phyloP scores from a whole-genome alignment of 164 flowering plant genomes.

The Stephania cephalantha region DNA sequence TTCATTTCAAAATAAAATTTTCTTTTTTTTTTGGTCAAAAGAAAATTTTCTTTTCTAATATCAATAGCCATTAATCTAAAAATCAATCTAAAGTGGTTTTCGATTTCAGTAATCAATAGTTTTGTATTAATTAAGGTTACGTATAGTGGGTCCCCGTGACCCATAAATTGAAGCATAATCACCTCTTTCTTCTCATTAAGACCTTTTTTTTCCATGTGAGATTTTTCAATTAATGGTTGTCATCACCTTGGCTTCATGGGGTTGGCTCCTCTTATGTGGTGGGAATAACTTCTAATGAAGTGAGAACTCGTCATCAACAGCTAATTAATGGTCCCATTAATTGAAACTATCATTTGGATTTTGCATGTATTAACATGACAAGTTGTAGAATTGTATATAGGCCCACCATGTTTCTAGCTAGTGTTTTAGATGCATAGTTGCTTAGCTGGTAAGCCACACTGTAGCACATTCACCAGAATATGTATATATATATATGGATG shows the following conservation, averaged over 20 bases:
- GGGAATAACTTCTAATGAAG: neutral
- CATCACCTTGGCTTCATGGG: neutral
- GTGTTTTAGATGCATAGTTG: neutral
- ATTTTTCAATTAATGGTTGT: neutral
- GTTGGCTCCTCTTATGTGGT: neutral
- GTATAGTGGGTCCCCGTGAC: neutral
- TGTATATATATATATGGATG: neutral
- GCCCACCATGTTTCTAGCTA: neutral
- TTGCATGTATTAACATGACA: neutral
- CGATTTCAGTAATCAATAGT: no score
- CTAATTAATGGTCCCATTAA: neutral
- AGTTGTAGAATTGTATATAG: neutral
- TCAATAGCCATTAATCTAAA: no score
- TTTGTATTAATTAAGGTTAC: neutral
- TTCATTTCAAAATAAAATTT: no score
- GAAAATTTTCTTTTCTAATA: no score
- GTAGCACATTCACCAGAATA: slow-evolving; percentile 1
- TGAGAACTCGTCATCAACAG: neutral
- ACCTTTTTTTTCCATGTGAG: neutral
- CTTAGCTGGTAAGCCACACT: slow-evolving; percentile 2
- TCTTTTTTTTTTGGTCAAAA: neutral
- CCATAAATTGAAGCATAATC: neutral
- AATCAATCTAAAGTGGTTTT: neutral
- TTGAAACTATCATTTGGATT: neutral
- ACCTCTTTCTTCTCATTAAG: neutral